Evolutionary conservation across 495 filamentous ascomycete species (phyloP), one percentile per base, ranked within the genome.

Genomic region (Chlorociboria aeruginascens): DNA sequence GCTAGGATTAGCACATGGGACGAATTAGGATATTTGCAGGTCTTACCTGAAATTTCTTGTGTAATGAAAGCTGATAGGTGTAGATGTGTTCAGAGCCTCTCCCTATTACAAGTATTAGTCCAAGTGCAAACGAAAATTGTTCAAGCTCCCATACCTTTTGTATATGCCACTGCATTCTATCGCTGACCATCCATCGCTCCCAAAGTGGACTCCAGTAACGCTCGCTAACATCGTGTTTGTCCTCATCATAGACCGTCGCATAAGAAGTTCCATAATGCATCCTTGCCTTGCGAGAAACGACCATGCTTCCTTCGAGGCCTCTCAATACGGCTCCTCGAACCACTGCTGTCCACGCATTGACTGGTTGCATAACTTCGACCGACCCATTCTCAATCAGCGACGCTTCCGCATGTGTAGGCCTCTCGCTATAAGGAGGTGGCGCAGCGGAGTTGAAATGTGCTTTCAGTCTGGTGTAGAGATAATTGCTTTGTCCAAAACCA

Each of bases 121-220:
- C 8, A 46, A 16, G 20, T 25, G 20, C 20, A 25, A 4, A 4
- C 2, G 20, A 25, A 25, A 25, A 2, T 1, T 25, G 4, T 2
- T 25, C 20, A 25, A 25, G 20, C 20, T 25, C 4, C 20, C 68
- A 56, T 50, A 82, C 80, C 29, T 44, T 83, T 9, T 77, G 74
- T 60, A 83, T 83, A 64, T 85, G 82, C 82, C 82, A 86, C 56
- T 85, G 81, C 82, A 86, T 85, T 40, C 82, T 70, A 63, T 86
- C 82, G 46, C 69, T 76, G 12, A 86, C 80, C 82, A 86, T 86
- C 81, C 81, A 86, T 30, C 82, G 60, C 62, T 86, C 82, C 82
- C 82, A 86, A 32, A 86, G 53, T 10, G 82, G 82, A 47, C 71
- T 77, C 82, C 82, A 86, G 55, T 86, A 86, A 33, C 82, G 61